These are phyloP conservation scores for Lithospermum erythrorhizon DNA, from an alignment of 257 asterid genomes.

Conservation along the genomic window DNA sequence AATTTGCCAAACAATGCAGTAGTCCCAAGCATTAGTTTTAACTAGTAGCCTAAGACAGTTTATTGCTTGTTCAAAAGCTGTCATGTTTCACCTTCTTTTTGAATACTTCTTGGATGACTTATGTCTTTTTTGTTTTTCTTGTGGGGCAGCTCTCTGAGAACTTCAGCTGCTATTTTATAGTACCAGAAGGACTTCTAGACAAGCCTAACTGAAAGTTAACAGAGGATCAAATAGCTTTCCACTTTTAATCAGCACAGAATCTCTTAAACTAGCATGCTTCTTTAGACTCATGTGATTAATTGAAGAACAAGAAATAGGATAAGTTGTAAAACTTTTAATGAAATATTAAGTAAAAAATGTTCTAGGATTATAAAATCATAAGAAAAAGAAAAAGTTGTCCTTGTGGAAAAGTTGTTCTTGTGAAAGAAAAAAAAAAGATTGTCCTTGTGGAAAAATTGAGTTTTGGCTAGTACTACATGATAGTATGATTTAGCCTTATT, in stretches of 20 bases:
- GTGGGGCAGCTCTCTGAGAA: constrained; percentile 1
- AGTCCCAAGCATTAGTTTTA: constrained; percentile 51
- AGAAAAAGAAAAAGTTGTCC: no score
- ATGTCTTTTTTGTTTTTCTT: constrained; percentile 1
- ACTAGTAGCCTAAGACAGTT: constrained; percentile 55
- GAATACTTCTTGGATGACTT: constrained; percentile 33
- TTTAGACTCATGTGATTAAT: no score
- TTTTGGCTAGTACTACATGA: no score
- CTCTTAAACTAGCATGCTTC: not conserved
- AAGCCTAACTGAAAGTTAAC: not conserved
- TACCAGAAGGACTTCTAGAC: not conserved
- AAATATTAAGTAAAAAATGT: no score
- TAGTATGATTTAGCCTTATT: not conserved
- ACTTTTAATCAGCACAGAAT: not conserved
- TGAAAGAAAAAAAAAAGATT: no score
- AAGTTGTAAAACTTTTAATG: no score
- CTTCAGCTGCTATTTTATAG: not conserved
- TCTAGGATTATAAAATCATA: no score
- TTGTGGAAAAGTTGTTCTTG: no score
- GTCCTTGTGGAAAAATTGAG: no score
- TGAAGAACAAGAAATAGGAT: no score
- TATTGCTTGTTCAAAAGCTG: constrained; percentile 30
- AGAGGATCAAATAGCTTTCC: no score
- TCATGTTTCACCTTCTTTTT: constrained; percentile 23
- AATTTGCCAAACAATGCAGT: constrained; percentile 62